Percentiles rank a stretch among this genome's conserved stretches.
phyloP scores from a whole-genome alignment of 768 basidiomycete species.

The Chalciporus piperatus region DNA sequence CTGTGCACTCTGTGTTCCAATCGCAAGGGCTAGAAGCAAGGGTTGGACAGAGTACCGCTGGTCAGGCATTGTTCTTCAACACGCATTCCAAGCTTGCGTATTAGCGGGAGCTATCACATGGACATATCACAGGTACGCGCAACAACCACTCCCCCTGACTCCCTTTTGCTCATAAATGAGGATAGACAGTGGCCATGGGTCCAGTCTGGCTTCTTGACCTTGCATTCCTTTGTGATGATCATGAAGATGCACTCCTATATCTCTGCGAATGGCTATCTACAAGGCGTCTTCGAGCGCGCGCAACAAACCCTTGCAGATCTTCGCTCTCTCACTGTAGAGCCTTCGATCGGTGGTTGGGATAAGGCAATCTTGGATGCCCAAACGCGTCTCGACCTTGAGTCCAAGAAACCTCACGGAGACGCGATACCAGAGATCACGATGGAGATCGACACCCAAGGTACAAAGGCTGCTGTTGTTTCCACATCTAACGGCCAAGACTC shows the following conservation, averaged over 20 bases:
- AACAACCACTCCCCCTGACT: not conserved
- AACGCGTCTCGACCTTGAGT: conserved; percentile 32
- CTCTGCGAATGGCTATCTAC: conserved; percentile 82
- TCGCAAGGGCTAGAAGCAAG: conserved; percentile 70
- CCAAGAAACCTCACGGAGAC: conserved; percentile 20
- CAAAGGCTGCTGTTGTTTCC: conserved; percentile 42
- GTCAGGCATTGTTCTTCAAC: conserved; percentile 76
- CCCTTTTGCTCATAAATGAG: no score
- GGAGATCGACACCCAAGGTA: conserved; percentile 44
- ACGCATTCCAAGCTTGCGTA: conserved; percentile 69
- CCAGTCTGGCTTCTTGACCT: conserved; percentile 84
- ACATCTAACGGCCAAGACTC: conserved; percentile 53
- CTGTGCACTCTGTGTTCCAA: conserved; percentile 79
- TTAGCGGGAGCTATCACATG: conserved; percentile 77
- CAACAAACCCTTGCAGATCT: conserved; percentile 43
- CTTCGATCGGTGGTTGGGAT: conserved; percentile 61
- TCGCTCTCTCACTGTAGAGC: conserved; percentile 41
- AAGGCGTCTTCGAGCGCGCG: conserved; percentile 48
- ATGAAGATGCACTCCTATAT: conserved; percentile 98
- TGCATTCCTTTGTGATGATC: conserved; percentile 86
- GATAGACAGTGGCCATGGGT: conserved; percentile 95
- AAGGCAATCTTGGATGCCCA: conserved; percentile 52
- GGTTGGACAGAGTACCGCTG: conserved; percentile 83
- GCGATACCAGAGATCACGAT: conserved; percentile 1
- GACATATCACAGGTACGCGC: conserved; percentile 78